These are phyloP conservation scores for Asterochloris erici DNA, from an alignment of 139 green algal species.

Conservation along the genomic window DNA sequence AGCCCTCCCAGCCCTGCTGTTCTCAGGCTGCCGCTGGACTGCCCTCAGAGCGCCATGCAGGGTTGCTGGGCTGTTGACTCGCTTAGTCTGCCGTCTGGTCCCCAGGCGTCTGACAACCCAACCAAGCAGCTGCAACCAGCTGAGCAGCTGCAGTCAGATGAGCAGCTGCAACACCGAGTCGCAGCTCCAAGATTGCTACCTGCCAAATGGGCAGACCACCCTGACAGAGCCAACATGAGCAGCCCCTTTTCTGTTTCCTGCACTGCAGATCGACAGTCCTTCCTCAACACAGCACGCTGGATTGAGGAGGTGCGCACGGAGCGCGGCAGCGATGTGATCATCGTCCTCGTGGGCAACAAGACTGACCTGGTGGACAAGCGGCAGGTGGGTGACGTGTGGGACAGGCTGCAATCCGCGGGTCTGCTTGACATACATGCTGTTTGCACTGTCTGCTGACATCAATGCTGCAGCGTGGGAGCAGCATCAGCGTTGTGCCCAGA, in stretches of 20 bases:
- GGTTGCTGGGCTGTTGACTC: no score
- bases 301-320: slow-evolving; percentile 97
- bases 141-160: no score
- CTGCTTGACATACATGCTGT: not conserved
- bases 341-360: slow-evolving; percentile 99
- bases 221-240: no score
- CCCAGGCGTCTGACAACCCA: no score
- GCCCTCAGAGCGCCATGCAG: no score
- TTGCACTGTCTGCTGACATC: not conserved
- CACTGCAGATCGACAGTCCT: slow-evolving; percentile 83
- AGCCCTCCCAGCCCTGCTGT: no score
- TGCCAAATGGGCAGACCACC: no score
- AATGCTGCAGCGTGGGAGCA: not conserved
- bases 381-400: not conserved
- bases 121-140: no score
- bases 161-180: no score
- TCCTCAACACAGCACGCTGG: slow-evolving; percentile 95
- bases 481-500: not conserved
- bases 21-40: no score
- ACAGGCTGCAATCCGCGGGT: not conserved
- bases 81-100: no score
- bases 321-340: slow-evolving; percentile 95
- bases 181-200: no score
- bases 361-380: slow-evolving; percentile 96
- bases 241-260: not conserved